These are phyloP conservation scores for Kurtzmaniella cleridarum DNA, from an alignment of 805 yeast genomes.

Conservation along the genomic window DNA sequence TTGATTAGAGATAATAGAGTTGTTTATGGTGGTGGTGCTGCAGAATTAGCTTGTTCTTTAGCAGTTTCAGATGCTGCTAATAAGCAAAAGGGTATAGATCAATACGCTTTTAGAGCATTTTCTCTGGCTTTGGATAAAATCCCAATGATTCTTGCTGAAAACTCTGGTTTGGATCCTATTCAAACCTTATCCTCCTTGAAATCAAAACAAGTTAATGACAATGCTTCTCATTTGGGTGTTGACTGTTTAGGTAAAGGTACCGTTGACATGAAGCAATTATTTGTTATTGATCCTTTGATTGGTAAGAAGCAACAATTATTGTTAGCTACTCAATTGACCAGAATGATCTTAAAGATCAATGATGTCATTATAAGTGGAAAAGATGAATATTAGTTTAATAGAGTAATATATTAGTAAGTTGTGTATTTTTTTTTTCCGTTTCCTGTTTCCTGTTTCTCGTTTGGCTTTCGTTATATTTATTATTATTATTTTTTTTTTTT, in stretches of 20 bases:
- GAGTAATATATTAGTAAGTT: no score
- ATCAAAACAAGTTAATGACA: slow-evolving; percentile 75
- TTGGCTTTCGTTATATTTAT: no score
- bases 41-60: slow-evolving; percentile 89
- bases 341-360: slow-evolving; percentile 96
- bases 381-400: slow-evolving; percentile 49
- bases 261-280: slow-evolving; percentile 88
- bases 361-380: slow-evolving; percentile 90
- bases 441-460: no score
- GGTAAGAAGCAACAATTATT: slow-evolving; percentile 95
- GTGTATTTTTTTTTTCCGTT: no score
- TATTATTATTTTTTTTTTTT: no score
- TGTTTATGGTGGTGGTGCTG: slow-evolving; percentile 99
- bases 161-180: slow-evolving; percentile 92
- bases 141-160: slow-evolving; percentile 94
- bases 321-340: slow-evolving; percentile 93
- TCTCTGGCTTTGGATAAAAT: slow-evolving; percentile 85
- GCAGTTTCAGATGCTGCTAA: slow-evolving; percentile 91
- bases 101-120: slow-evolving; percentile 96
- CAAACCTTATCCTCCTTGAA: slow-evolving; percentile 82
- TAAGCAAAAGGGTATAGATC: slow-evolving; percentile 90
- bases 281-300: slow-evolving; percentile 93
- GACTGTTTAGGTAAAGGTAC: slow-evolving; percentile 88
- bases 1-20: slow-evolving; percentile 86
- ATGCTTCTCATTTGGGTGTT: slow-evolving; percentile 73